Conservation (phyloP, 805 yeast genomes). For the Zygosaccharomyces bisporus region DNA sequence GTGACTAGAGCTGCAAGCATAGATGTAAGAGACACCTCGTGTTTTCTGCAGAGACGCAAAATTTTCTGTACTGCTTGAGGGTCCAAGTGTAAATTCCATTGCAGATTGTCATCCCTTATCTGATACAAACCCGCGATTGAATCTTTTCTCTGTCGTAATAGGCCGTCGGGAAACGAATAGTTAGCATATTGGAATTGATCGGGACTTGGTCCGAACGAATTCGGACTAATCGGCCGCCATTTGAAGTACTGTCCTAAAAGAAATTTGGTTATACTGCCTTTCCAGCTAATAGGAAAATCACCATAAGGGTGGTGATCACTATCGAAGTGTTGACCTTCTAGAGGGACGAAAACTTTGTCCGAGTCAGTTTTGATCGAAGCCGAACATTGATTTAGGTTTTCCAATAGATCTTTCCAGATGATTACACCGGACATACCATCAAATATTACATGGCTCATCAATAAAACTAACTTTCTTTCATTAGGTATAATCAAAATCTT, state of each 20-base stretch:
- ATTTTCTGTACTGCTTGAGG: constrained; percentile 14
- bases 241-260: constrained; percentile 12
- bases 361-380: background rate
- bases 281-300: constrained; percentile 23
- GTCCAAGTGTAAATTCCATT: constrained; percentile 16
- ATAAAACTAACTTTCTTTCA: constrained; percentile 18
- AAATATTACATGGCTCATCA: constrained; percentile 27
- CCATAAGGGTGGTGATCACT: constrained; percentile 21
- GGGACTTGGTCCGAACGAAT: constrained; percentile 3
- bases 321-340: background rate
- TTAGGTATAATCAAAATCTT: constrained; percentile 21
- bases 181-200: constrained; percentile 20
- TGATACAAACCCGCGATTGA: constrained; percentile 4
- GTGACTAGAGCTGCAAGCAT: constrained; percentile 21
- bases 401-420: constrained; percentile 22
- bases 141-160: constrained; percentile 4
- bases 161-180: constrained; percentile 19
- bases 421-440: constrained; percentile 30
- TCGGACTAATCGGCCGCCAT: constrained; percentile 17
- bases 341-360: constrained; percentile 1
- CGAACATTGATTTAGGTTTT: constrained; percentile 8
- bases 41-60: constrained; percentile 20
- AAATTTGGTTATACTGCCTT: constrained; percentile 15
- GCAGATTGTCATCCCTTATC: constrained; percentile 24
- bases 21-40: constrained; percentile 26